Percentiles rank a stretch among this genome's conserved stretches.
Conservation (phyloP, 2,329 filamentous ascomycete species). For the Pseudogymnoascus sp. region DNA sequence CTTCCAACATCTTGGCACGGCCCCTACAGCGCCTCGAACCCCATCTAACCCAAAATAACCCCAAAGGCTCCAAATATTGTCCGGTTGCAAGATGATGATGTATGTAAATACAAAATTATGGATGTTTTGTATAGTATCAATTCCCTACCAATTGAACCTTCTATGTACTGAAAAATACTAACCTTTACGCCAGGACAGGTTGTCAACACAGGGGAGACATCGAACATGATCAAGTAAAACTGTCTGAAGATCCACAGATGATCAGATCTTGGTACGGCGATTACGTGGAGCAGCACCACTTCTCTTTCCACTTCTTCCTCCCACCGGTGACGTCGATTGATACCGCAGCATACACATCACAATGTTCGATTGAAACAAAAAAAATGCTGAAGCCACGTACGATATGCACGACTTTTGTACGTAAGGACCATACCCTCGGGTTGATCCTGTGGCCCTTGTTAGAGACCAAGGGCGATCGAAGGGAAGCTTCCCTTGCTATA, state of each 20-base stretch:
- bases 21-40: neutral
- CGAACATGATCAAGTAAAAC: neutral
- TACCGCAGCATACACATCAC: neutral
- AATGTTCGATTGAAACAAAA: neutral
- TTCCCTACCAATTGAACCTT: neutral
- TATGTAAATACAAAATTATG: neutral
- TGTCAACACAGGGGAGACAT: neutral
- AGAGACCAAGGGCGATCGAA: neutral
- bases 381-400: conserved; percentile 3
- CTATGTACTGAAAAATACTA: neutral
- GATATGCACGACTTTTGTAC: neutral
- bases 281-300: conserved; percentile 3
- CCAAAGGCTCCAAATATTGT: neutral
- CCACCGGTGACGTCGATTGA: neutral
- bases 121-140: neutral
- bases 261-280: conserved; percentile 5
- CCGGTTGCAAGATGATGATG: conserved; percentile 3
- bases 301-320: conserved; percentile 3
- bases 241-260: neutral
- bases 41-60: too few relatives aligned
- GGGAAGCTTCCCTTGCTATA: neutral
- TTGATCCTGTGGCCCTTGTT: neutral
- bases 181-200: neutral
- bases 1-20: neutral
- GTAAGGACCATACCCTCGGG: neutral